phyloP scores from a whole-genome alignment of 352 stramenopile genomes.

The Aphanomyces invadans region DNA sequence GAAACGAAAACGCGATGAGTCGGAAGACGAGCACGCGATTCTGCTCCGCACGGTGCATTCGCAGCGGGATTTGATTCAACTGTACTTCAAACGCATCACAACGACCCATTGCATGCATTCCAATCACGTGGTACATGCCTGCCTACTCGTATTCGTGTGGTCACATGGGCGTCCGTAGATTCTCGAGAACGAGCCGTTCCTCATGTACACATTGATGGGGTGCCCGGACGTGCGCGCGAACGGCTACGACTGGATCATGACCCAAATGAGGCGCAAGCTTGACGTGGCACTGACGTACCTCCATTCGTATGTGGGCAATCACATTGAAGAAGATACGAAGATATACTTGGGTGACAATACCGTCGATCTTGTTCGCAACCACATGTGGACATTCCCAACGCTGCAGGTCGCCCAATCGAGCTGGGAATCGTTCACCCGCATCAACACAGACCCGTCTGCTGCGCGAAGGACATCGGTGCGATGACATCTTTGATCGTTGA shows the following conservation, averaged over 20 bases:
- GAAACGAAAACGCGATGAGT: conserved; percentile 25
- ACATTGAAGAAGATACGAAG: conserved; percentile 25
- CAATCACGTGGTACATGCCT: conserved; percentile 10
- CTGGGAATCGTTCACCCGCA: conserved; percentile 24
- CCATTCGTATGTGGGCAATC: conserved; percentile 22
- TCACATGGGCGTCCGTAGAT: conserved; percentile 12
- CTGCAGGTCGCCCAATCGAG: conserved; percentile 15
- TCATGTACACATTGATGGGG: conserved; percentile 24
- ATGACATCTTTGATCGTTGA: neutral
- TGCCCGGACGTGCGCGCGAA: neutral
- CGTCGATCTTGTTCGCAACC: conserved; percentile 22
- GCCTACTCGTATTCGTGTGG: neutral
- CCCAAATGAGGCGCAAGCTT: conserved; percentile 8
- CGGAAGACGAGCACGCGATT: conserved; percentile 20
- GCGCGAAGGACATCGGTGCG: conserved; percentile 13
- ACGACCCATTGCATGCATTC: neutral
- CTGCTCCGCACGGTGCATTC: neutral
- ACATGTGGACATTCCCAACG: conserved; percentile 15
- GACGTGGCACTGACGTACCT: conserved; percentile 17
- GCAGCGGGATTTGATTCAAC: conserved; percentile 14
- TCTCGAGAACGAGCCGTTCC: conserved; percentile 24
- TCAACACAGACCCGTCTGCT: conserved; percentile 2
- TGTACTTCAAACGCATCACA: conserved; percentile 24
- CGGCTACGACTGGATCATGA: conserved; percentile 21
- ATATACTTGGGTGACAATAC: conserved; percentile 21